Conservation (phyloP, 23 red algal genomes). For the Agarophyton chilense region DNA sequence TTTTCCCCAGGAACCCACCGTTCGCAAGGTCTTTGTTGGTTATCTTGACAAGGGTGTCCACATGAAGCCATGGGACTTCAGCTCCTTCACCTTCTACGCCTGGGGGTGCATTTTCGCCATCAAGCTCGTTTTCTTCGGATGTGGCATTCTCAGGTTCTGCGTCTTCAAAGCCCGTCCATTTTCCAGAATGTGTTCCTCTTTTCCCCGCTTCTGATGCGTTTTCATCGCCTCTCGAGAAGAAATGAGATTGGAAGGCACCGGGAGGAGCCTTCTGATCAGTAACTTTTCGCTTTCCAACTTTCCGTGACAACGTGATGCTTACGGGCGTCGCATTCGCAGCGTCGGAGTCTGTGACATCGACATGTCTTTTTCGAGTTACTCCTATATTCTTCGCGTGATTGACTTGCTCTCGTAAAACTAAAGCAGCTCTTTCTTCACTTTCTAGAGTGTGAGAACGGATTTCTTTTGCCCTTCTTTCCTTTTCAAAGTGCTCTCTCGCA, state of each 20-base stretch:
- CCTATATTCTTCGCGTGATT: neutral
- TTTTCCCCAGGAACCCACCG: conserved; percentile 50
- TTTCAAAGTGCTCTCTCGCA: conserved; percentile 67
- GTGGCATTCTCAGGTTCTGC: neutral
- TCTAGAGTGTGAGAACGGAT: conserved; percentile 9
- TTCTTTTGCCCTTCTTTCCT: conserved; percentile 46
- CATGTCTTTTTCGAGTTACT: neutral
- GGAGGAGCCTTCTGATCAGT: neutral
- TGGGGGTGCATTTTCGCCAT: neutral
- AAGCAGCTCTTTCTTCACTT: conserved; percentile 39
- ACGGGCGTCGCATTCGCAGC: neutral
- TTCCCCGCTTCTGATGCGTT: neutral
- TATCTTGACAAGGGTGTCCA: conserved; percentile 54
- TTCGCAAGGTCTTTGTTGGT: conserved; percentile 24
- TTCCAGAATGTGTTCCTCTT: neutral
- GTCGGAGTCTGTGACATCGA: neutral
- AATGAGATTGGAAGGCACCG: neutral
- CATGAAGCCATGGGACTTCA: conserved; percentile 53
- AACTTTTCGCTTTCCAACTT: neutral
- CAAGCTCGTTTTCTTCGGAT: neutral
- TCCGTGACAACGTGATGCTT: neutral
- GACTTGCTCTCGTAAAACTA: conserved; percentile 18
- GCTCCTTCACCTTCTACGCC: neutral
- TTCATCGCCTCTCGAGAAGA: neutral
- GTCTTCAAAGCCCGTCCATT: neutral